Conservation (phyloP, 495 filamentous ascomycete genomes). For the Glonium stellatum region DNA sequence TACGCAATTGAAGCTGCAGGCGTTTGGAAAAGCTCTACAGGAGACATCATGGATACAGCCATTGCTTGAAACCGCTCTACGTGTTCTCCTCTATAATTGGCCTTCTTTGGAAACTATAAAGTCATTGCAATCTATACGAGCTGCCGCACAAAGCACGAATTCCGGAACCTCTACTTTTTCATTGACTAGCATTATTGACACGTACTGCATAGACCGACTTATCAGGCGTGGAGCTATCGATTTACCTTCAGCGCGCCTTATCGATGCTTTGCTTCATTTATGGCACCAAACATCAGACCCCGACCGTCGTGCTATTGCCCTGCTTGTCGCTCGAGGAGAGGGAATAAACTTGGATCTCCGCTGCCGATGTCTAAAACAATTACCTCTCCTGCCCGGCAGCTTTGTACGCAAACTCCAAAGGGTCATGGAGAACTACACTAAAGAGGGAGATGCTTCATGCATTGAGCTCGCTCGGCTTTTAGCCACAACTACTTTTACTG, state of each 20-base stretch:
- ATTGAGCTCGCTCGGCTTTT: conserved; percentile 15
- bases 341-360: conserved; percentile 6
- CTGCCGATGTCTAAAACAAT: conserved; percentile 6
- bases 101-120: background rate
- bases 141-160: background rate
- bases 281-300: conserved; percentile 5
- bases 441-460: conserved; percentile 6
- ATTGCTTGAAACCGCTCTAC: background rate
- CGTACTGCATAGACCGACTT: conserved; percentile 15
- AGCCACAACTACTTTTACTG: background rate
- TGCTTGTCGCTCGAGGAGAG: background rate
- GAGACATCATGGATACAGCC: background rate
- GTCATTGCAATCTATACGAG: background rate
- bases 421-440: conserved; percentile 1
- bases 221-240: conserved; percentile 4
- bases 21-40: background rate
- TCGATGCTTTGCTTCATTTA: conserved; percentile 11
- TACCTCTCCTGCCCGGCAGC: background rate
- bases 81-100: background rate
- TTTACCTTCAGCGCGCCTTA: background rate
- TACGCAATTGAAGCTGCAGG: background rate
- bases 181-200: conserved; percentile 7
- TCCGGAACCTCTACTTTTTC: background rate
- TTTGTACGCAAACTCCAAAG: conserved; percentile 5
- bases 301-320: conserved; percentile 8